A percentile compares a stretch with the other conserved stretches of the same genome.
Evolutionary conservation across 805 yeast species (phyloP).

Genomic region (Osmozyma mogii): DNA sequence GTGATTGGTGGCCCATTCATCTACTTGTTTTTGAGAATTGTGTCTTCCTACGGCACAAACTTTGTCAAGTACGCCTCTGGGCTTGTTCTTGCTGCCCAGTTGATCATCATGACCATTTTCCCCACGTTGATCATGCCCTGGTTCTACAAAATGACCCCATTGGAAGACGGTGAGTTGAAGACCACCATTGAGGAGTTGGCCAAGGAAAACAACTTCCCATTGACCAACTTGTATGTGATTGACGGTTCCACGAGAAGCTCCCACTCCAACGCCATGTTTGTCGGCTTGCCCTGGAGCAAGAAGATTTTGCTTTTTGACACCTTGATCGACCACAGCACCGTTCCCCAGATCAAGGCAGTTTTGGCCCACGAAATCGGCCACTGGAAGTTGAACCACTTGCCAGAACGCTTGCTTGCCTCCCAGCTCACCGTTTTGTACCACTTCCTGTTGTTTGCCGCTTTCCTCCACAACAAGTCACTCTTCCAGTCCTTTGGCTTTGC

Average conservation of each 20-base stretch:
- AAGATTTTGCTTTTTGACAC: constrained; percentile 93
- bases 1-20: constrained; percentile 66
- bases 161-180: constrained; percentile 85
- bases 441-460: constrained; percentile 70
- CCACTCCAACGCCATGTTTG: constrained; percentile 94
- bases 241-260: constrained; percentile 97
- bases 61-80: constrained; percentile 77
- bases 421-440: constrained; percentile 58
- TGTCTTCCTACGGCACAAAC: constrained; percentile 69
- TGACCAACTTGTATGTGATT: constrained; percentile 75
- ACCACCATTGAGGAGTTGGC: constrained; percentile 77
- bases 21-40: constrained; percentile 70
- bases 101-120: constrained; percentile 63
- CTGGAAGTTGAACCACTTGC: constrained; percentile 86
- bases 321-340: constrained; percentile 68
- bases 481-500: constrained; percentile 73
- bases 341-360: constrained; percentile 83
- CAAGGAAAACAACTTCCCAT: constrained; percentile 68
- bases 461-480: constrained; percentile 71
- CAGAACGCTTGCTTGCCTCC: constrained; percentile 60
- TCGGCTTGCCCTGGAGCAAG: constrained; percentile 95
- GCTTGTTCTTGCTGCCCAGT: constrained; percentile 63
- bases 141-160: constrained; percentile 85
- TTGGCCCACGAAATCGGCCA: constrained; percentile 99
- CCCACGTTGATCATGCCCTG: constrained; percentile 89